Conservation (phyloP, 164 flowering plant species). For the Macadamia integrifolia region DNA sequence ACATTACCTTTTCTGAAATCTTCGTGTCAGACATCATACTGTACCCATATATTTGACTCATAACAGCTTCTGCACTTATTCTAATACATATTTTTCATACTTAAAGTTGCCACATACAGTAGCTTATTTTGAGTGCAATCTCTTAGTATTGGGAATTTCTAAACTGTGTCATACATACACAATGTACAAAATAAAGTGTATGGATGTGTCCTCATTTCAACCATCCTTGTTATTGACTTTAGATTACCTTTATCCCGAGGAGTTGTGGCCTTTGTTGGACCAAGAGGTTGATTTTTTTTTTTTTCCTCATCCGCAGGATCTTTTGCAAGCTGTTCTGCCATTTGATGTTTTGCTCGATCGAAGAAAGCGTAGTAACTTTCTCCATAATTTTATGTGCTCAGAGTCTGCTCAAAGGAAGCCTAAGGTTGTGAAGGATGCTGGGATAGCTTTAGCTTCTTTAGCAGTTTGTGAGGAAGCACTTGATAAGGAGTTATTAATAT, state of each 20-base stretch:
- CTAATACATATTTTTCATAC: too few species aligned
- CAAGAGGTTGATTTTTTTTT: constrained; percentile 5
- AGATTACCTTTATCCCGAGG: neutral
- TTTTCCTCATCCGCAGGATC: constrained; percentile 51
- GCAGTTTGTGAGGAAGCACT: constrained; percentile 85
- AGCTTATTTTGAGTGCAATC: too few species aligned
- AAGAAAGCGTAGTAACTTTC: constrained; percentile 51
- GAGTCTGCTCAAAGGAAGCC: constrained; percentile 34
- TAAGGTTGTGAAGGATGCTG: constrained; percentile 74
- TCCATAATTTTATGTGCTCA: constrained; percentile 31
- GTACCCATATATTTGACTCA: too few species aligned
- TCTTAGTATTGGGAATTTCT: too few species aligned
- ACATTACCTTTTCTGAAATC: too few species aligned
- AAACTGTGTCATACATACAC: too few species aligned
- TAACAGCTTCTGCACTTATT: too few species aligned
- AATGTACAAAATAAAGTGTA: too few species aligned
- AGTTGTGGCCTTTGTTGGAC: neutral
- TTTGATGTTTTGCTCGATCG: constrained; percentile 79
- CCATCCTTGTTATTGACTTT: neutral
- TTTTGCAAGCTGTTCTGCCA: constrained; percentile 85
- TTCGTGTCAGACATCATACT: too few species aligned
- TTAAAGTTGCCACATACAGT: too few species aligned
- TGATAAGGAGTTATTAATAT: constrained; percentile 72
- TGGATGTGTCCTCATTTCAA: too few species aligned
- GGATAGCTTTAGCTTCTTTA: constrained; percentile 75